Evolutionary conservation across 768 basidiomycete genomes (phyloP).

Genomic region (Hysterangium stoloniferum): DNA sequence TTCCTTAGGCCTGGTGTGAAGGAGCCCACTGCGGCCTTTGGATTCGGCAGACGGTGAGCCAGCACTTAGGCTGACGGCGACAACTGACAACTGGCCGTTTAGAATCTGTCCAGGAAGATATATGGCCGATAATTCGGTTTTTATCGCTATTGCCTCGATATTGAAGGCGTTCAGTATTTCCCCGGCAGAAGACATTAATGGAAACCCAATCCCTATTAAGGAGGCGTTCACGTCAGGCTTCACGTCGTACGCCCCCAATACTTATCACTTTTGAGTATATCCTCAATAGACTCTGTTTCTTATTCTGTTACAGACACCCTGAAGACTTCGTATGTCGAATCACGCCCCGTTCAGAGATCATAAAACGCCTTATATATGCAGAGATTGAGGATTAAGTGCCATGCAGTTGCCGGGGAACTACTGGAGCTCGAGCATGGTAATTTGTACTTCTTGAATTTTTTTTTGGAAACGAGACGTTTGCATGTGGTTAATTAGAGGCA

Average conservation of each 20-base stretch:
- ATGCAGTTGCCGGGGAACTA: too few species aligned
- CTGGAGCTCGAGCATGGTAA: too few species aligned
- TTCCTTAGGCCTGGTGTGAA: slow-evolving; percentile 25
- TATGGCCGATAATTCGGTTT: slow-evolving; percentile 42
- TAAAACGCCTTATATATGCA: too few species aligned
- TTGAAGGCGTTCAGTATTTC: slow-evolving; percentile 39
- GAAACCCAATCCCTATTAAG: slow-evolving; percentile 29
- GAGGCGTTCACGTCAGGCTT: slow-evolving; percentile 27
- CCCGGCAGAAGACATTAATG: slow-evolving; percentile 33
- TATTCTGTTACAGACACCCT: too few species aligned
- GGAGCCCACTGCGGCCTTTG: slow-evolving; percentile 2
- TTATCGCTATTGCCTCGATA: slow-evolving; percentile 37
- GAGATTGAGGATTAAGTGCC: too few species aligned
- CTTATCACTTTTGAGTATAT: too few species aligned
- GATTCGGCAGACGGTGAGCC: slow-evolving; percentile 6
- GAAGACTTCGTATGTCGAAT: too few species aligned
- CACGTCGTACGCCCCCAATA: background rate
- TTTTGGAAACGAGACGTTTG: too few species aligned
- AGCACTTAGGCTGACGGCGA: background rate
- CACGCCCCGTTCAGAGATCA: too few species aligned
- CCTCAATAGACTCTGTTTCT: too few species aligned
- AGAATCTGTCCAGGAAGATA: slow-evolving; percentile 48
- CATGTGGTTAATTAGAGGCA: too few species aligned
- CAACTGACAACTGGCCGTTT: background rate
- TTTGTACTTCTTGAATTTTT: too few species aligned